phyloP scores from a whole-genome alignment of 1,284 basidiomycete species.

The Grifola frondosa region DNA sequence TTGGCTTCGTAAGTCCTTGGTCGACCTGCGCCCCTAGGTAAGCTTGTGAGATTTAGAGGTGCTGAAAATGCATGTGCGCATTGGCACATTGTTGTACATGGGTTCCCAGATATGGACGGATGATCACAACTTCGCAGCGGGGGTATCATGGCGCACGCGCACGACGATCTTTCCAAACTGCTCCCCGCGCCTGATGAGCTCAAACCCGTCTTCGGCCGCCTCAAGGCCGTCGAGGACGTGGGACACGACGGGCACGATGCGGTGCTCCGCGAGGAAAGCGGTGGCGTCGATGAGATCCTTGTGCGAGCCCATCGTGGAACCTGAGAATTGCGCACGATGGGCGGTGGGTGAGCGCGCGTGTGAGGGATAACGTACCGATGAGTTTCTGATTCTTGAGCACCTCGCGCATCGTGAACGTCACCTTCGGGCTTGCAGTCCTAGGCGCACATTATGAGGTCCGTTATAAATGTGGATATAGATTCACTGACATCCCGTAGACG shows the following conservation, averaged over 20 bases:
- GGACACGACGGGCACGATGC: conserved; percentile 75
- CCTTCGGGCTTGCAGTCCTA: conserved; percentile 67
- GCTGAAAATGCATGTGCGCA: too few relatives aligned
- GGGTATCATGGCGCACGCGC: conserved; percentile 27
- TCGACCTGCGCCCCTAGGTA: too few relatives aligned
- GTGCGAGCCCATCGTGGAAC: conserved; percentile 85
- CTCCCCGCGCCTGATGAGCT: conserved; percentile 56
- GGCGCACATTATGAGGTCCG: neutral
- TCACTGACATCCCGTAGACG: conserved; percentile 75
- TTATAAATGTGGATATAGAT: neutral
- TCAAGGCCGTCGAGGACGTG: conserved; percentile 68
- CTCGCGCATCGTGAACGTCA: conserved; percentile 77
- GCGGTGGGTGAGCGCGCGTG: conserved; percentile 5
- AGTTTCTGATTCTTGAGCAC: conserved; percentile 78
- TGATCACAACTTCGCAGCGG: conserved; percentile 13
- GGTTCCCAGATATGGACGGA: neutral
- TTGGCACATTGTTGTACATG: too few relatives aligned
- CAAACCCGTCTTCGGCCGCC: conserved; percentile 69
- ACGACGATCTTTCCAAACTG: conserved; percentile 82
- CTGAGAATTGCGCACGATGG: conserved; percentile 33
- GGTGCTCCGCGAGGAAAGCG: conserved; percentile 65
- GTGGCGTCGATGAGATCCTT: conserved; percentile 75
- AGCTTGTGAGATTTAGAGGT: too few relatives aligned
- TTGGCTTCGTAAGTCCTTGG: too few relatives aligned
- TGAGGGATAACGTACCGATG: conserved; percentile 49